phyloP scores from a whole-genome alignment of 257 asterid species.

The Nicotiana undulata region DNA sequence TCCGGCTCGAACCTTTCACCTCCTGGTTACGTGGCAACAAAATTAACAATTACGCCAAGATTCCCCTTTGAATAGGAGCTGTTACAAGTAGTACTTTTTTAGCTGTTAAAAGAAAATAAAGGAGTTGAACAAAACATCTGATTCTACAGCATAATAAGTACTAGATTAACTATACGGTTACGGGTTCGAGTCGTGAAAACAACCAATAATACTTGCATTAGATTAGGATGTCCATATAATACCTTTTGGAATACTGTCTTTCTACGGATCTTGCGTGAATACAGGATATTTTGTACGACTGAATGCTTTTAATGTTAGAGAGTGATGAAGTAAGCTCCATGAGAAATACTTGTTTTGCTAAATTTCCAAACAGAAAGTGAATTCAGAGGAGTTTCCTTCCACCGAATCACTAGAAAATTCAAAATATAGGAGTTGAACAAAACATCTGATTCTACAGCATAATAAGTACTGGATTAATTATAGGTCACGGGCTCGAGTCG shows the following conservation, averaged over 20 bases:
- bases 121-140: neutral
- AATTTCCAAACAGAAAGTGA: constrained; percentile 51
- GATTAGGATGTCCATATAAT: no score
- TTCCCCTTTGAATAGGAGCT: no score
- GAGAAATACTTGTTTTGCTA: neutral
- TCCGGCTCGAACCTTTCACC: no score
- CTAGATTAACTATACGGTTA: no score
- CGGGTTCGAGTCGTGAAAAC: neutral
- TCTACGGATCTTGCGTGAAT: neutral
- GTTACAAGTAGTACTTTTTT: neutral
- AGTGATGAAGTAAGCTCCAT: neutral
- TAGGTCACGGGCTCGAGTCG: neutral
- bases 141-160: neutral
- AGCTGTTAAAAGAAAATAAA: neutral
- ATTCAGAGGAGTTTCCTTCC: constrained; percentile 35
- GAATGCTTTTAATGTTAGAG: neutral
- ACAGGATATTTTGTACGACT: neutral
- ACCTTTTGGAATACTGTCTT: neutral
- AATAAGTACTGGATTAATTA: no score
- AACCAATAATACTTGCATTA: no score
- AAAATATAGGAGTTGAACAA: neutral
- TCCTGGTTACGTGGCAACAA: no score
- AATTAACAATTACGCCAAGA: no score
- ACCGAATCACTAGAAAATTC: no score
- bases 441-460: neutral